phyloP scores from a whole-genome alignment of 2,329 filamentous ascomycete genomes.

The Fusarium siculi region DNA sequence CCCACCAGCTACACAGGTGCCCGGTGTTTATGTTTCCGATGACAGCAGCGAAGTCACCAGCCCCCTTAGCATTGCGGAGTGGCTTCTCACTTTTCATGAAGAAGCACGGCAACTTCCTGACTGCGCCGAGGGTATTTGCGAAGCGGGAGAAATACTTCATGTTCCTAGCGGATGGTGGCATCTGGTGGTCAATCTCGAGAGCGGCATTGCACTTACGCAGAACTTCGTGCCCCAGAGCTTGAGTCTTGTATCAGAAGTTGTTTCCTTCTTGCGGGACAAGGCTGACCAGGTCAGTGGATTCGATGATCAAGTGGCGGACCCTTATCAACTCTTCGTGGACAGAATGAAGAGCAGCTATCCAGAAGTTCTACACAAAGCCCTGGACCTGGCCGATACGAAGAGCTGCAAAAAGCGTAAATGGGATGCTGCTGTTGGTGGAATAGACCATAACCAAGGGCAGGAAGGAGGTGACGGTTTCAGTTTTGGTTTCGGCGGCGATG shows the following conservation, averaged over 20 bases:
- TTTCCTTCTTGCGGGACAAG: slow-evolving; percentile 85
- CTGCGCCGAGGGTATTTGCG: slow-evolving; percentile 87
- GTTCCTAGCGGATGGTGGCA: slow-evolving; percentile 98
- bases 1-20: slow-evolving; percentile 79
- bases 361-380: slow-evolving; percentile 71
- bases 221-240: slow-evolving; percentile 83
- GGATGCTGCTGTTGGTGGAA: slow-evolving; percentile 74
- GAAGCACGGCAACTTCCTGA: slow-evolving; percentile 80
- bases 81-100: slow-evolving; percentile 88
- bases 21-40: slow-evolving; percentile 88
- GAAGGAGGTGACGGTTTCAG: slow-evolving; percentile 56
- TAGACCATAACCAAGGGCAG: slow-evolving; percentile 49
- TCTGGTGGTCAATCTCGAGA: slow-evolving; percentile 88
- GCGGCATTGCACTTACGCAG: slow-evolving; percentile 89
- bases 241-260: slow-evolving; percentile 74
- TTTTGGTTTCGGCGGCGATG: slow-evolving; percentile 63
- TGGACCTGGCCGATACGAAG: slow-evolving; percentile 72
- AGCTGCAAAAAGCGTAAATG: slow-evolving; percentile 82
- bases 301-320: slow-evolving; percentile 73
- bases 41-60: slow-evolving; percentile 95
- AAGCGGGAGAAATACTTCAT: slow-evolving; percentile 85
- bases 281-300: slow-evolving; percentile 91
- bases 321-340: slow-evolving; percentile 79
- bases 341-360: slow-evolving; percentile 73
- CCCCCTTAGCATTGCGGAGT: slow-evolving; percentile 95